phyloP scores from a whole-genome alignment of 2,329 filamentous ascomycete genomes.

The Graphium sp. region DNA sequence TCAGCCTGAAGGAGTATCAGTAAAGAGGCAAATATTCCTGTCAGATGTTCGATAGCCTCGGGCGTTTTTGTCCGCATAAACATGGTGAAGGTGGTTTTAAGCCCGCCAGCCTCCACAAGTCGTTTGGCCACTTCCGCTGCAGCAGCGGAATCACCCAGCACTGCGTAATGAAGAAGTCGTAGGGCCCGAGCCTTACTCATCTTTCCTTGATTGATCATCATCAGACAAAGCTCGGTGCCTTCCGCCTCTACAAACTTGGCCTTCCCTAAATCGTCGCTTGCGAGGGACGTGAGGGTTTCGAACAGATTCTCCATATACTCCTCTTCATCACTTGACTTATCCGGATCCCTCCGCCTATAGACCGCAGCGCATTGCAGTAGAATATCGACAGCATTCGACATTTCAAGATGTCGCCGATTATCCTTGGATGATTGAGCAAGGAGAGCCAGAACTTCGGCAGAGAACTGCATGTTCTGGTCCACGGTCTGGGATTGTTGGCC shows the following conservation, averaged over 20 bases:
- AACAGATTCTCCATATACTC: constrained; percentile 94
- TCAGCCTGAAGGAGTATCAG: constrained; percentile 64
- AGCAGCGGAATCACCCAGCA: constrained; percentile 11
- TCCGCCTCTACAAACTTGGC: constrained; percentile 73
- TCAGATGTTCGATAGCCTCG: constrained; percentile 57
- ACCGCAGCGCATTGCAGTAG: constrained; percentile 69
- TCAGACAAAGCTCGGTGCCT: constrained; percentile 76
- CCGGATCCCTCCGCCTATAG: constrained; percentile 75
- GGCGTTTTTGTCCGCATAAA: constrained; percentile 73
- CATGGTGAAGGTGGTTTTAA: constrained; percentile 71
- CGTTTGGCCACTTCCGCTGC: constrained; percentile 51
- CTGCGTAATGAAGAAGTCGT: constrained; percentile 71
- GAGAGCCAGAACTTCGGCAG: constrained; percentile 82
- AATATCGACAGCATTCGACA: constrained; percentile 56
- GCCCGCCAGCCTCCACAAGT: constrained; percentile 65
- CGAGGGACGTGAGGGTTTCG: constrained; percentile 66
- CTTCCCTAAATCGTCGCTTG: constrained; percentile 62
- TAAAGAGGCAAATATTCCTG: constrained; percentile 72
- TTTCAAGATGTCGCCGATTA: constrained; percentile 46
- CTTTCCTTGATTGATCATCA: constrained; percentile 84
- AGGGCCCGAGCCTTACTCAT: constrained; percentile 65
- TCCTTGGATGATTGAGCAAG: constrained; percentile 58
- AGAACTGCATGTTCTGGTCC: constrained; percentile 87
- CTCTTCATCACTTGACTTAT: constrained; percentile 74
- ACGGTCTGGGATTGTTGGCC: constrained; percentile 45